Conservation (phyloP, 1,139 yeast species). For the Maudiozyma humilis region DNA sequence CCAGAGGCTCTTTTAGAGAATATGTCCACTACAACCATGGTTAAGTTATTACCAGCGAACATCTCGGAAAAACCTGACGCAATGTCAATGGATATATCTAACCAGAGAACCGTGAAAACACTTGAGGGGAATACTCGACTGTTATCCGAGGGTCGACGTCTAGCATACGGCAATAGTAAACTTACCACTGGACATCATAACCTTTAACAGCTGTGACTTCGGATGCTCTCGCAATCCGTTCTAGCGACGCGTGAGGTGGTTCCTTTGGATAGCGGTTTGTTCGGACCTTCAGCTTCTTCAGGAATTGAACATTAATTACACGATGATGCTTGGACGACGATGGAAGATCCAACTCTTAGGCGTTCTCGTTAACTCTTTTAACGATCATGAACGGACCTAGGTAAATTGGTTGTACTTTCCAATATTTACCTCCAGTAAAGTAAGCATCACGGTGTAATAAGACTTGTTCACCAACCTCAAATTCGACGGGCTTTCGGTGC, state of each 20-base stretch:
- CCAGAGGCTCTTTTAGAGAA: constrained; percentile 13
- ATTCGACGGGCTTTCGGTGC: constrained; percentile 2
- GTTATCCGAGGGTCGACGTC: constrained; percentile 5
- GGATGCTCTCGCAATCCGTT: neutral
- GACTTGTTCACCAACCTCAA: constrained; percentile 9
- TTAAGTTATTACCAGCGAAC: neutral
- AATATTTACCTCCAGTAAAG: constrained; percentile 8
- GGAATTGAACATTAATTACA: neutral
- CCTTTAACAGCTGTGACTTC: constrained; percentile 4
- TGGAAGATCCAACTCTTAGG: constrained; percentile 12
- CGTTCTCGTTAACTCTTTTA: constrained; percentile 8
- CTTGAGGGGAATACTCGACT: neutral
- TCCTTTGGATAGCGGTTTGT: constrained; percentile 1
- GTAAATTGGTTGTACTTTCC: constrained; percentile 11
- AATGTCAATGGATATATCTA: neutral
- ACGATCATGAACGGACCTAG: constrained; percentile 12
- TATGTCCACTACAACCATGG: constrained; percentile 3
- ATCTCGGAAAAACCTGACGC: neutral
- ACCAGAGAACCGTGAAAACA: too few species aligned
- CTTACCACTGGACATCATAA: neutral
- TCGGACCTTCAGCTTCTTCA: neutral
- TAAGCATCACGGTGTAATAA: constrained; percentile 10
- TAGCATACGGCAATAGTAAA: constrained; percentile 2
- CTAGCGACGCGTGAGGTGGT: neutral
- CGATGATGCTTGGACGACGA: neutral